These are phyloP conservation scores for Glycyrrhiza uralensis DNA, from an alignment of 306 rosid species.

Conservation along the genomic window DNA sequence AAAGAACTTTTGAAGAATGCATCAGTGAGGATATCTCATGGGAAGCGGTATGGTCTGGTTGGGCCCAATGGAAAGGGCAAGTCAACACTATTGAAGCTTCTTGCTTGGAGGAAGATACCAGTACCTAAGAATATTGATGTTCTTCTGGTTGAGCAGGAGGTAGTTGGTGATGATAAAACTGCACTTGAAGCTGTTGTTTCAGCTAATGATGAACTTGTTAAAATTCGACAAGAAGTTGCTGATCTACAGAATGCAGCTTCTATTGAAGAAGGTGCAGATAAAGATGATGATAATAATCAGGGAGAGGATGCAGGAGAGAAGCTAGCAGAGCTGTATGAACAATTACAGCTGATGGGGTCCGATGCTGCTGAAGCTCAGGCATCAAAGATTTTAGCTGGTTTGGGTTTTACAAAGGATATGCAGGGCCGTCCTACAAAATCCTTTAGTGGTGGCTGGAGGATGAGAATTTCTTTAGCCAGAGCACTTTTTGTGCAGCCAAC, in stretches of 20 bases:
- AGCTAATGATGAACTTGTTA: constrained; percentile 67
- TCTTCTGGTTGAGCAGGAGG: constrained; percentile 80
- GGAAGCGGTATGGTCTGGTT: constrained; percentile 65
- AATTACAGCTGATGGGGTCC: constrained; percentile 59
- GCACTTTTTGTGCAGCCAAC: constrained; percentile 78
- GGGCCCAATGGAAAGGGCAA: constrained; percentile 77
- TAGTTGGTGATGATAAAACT: constrained; percentile 68
- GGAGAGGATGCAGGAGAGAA: constrained; percentile 59
- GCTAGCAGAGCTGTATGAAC: constrained; percentile 63
- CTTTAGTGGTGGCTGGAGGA: constrained; percentile 77
- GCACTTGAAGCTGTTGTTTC: constrained; percentile 72
- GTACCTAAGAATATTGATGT: constrained; percentile 80
- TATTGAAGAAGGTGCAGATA: constrained; percentile 5
- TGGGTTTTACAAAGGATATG: constrained; percentile 79
- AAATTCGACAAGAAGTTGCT: constrained; percentile 58
- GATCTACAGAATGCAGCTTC: constrained; percentile 46
- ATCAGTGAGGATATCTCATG: constrained; percentile 47
- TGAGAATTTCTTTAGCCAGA: constrained; percentile 72
- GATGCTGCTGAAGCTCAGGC: constrained; percentile 78
- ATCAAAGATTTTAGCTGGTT: constrained; percentile 77
- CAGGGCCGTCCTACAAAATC: constrained; percentile 47
- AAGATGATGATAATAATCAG: background rate
- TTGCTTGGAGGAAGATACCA: constrained; percentile 88
- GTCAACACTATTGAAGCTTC: constrained; percentile 76
- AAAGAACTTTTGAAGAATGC: constrained; percentile 19